These are phyloP conservation scores for Hericium alpestre DNA, from an alignment of 768 basidiomycete genomes.

Conservation along the genomic window DNA sequence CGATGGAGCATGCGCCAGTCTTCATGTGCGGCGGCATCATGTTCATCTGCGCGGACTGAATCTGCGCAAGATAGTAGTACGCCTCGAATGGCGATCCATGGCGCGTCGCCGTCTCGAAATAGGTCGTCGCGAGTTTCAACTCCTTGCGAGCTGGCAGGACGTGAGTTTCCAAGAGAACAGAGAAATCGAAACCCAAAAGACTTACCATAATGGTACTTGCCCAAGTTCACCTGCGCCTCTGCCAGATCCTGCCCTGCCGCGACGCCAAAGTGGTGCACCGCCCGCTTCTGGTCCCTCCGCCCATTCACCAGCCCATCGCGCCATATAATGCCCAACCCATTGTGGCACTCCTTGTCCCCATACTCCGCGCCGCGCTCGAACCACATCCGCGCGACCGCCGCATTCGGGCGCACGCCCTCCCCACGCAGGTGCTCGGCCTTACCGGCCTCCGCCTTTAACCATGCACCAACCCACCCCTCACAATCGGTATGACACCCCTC, in stretches of 20 bases:
- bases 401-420: constrained; percentile 78
- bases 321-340: constrained; percentile 85
- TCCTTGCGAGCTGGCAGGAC: constrained; percentile 54
- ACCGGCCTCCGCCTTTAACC: not conserved
- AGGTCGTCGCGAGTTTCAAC: constrained; percentile 47
- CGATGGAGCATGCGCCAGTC: constrained; percentile 76
- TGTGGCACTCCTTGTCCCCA: constrained; percentile 81
- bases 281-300: constrained; percentile 52
- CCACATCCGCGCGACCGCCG: constrained; percentile 79
- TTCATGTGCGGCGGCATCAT: constrained; percentile 36
- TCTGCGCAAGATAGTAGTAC: constrained; percentile 84
- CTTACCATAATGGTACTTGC: constrained; percentile 64
- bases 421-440: constrained; percentile 1
- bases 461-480: not conserved
- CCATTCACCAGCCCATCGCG: constrained; percentile 75
- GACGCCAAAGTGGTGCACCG: constrained; percentile 54
- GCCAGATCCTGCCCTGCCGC: constrained; percentile 85
- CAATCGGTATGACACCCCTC: not conserved
- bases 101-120: constrained; percentile 78
- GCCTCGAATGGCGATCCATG: constrained; percentile 90
- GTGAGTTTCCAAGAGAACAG: constrained; percentile 2
- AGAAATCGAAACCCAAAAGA: not conserved
- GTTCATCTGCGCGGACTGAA: constrained; percentile 54
- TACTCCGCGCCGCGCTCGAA: constrained; percentile 77
- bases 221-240: constrained; percentile 87